Evolutionary conservation across 2,329 filamentous ascomycete genomes (phyloP), one percentile per base, ranked within the genome.

Genomic region (Pyrenophora seminiperda): DNA sequence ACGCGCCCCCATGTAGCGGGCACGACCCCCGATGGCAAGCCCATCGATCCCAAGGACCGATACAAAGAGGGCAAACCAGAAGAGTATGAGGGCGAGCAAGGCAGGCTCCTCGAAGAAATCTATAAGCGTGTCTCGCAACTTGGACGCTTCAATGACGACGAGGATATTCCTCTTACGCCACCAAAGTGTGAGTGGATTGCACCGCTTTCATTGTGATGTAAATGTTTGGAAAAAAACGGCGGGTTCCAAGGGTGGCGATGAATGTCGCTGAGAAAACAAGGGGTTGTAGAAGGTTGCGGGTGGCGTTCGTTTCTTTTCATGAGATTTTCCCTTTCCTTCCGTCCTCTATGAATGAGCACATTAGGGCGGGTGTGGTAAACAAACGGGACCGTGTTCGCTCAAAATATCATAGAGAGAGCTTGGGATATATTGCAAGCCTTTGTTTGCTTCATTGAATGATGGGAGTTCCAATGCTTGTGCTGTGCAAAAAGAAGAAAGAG

Each of bases 121-220:
- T 96, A 92, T 75, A 76, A 78, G 50, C 78, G 81, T 36, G 85
- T 91, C 67, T 76, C 80, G 37, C 78, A 83, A 56, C 83, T 82
- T 15, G 90, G 90, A 0, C 73, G 70, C 24, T 96, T 96, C 70
- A 79, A 82, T 33, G 84, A 82, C 33, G 83, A 84, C 29, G 87
- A 86, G 0, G 63, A 85, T 5, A 88, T 96, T 76, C 92, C 92
- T 0, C 80, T 88, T 61, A 75, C 91, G 37, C 90, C 92, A 15
- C 92, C 92, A 0, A 86, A 86, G 72, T 80, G 84, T 54, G 90
- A 93, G 65, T 93, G 86, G 49, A 54, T 54, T 24, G 51, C 20
- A 22, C 47, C 51, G 3, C 30, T 52, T 24, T 9, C 33, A 14
- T 11, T 52, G 44, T 48, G 27, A 11, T 31, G n/a, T 20, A 27